Evolutionary conservation across 1,139 yeast species (phyloP).

Genomic region (Blastobotrys buckinghamii): DNA sequence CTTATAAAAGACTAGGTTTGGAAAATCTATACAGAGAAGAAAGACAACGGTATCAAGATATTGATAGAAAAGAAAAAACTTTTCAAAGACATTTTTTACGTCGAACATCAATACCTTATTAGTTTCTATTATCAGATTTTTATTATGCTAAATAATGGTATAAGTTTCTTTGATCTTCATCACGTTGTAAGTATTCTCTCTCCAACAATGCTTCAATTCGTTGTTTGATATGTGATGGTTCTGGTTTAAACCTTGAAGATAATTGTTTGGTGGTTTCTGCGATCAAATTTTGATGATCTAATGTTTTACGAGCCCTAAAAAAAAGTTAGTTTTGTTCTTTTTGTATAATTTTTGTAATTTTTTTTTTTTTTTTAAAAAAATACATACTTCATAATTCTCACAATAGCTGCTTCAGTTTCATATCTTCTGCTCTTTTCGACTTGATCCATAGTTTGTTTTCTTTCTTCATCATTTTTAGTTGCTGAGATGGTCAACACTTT

Average conservation of each 20-base stretch:
- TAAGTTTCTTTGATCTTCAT: conserved; percentile 50
- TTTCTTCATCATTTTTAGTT: conserved; percentile 36
- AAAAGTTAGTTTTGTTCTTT: not conserved
- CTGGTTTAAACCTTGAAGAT: conserved; percentile 60
- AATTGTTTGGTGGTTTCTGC: conserved; percentile 62
- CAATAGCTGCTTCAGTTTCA: conserved; percentile 83
- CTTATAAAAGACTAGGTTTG: too few relatives aligned
- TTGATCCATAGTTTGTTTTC: conserved; percentile 39
- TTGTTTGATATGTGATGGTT: conserved; percentile 60
- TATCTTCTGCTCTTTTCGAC: conserved; percentile 45
- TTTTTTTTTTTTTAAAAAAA: not conserved
- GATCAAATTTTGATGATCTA: conserved; percentile 60
- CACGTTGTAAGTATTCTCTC: conserved; percentile 76
- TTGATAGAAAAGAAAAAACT: conserved; percentile 27
- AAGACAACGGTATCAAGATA: conserved; percentile 23
- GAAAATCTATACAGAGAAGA: conserved; percentile 24
- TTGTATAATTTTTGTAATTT: not conserved
- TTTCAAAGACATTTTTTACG: conserved; percentile 20
- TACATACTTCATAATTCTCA: conserved; percentile 65
- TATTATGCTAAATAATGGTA: conserved; percentile 68
- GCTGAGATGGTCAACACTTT: conserved; percentile 70
- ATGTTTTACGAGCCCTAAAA: conserved; percentile 43
- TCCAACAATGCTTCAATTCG: conserved; percentile 79
- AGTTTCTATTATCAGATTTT: not conserved
- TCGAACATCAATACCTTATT: conserved; percentile 4